Percentiles rank a stretch among this genome's conserved stretches.
Evolutionary conservation across 176 grass and related monocot species (phyloP).

Genomic region (Triticum dicoccoides): DNA sequence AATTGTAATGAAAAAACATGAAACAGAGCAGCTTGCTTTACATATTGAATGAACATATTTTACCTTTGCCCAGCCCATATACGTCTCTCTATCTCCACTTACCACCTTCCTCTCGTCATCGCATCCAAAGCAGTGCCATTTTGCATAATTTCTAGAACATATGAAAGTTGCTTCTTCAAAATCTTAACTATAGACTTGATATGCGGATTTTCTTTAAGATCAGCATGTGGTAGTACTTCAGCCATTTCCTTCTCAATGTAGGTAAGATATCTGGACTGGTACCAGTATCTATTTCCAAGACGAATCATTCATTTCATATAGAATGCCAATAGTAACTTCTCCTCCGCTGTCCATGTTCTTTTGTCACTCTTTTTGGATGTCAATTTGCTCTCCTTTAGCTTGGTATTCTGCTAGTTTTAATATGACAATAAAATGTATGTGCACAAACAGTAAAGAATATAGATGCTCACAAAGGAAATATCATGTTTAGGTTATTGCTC

Average conservation of each 20-base stretch:
- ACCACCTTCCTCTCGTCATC: neutral
- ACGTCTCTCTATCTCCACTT: neutral
- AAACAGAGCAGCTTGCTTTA: neutral
- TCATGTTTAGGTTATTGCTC: neutral
- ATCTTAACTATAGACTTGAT: conserved; percentile 11
- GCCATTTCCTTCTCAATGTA: conserved; percentile 7
- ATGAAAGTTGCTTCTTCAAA: neutral
- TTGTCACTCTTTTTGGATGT: neutral
- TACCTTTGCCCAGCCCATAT: neutral
- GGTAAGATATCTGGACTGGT: neutral
- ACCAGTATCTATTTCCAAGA: neutral
- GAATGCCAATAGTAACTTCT: neutral
- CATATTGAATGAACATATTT: neutral
- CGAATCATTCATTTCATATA: neutral
- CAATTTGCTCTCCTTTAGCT: neutral
- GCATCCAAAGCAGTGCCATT: neutral
- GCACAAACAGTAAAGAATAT: neutral
- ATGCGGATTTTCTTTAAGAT: neutral
- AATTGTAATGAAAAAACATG: neutral
- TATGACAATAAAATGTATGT: neutral
- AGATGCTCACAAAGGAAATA: neutral
- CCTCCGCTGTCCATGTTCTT: neutral
- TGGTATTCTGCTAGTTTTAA: neutral
- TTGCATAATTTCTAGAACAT: neutral
- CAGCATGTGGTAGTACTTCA: neutral